Conservation (phyloP, 2,329 filamentous ascomycete genomes). For the Ceratocystis ficicola region DNA sequence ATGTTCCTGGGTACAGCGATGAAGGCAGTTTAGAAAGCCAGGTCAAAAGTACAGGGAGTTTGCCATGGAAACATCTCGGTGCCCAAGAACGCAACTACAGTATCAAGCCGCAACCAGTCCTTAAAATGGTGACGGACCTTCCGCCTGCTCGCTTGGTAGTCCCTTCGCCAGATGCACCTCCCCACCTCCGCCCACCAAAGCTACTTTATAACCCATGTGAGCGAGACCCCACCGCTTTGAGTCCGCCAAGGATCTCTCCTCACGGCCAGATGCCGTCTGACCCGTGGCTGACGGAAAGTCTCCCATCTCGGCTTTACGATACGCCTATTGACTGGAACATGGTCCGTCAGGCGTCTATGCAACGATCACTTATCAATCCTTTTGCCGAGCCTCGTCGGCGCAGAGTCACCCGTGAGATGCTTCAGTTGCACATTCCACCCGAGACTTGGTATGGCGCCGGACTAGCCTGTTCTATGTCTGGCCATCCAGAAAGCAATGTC, state of each 20-base stretch:
- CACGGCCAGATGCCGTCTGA: constrained; percentile 24
- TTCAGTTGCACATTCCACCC: constrained; percentile 16
- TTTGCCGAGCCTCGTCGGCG: constrained; percentile 5
- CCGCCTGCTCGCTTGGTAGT: neutral
- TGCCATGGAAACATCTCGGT: neutral
- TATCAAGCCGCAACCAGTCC: constrained; percentile 6
- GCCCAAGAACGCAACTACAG: neutral
- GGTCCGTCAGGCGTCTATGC: constrained; percentile 16
- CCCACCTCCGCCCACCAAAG: neutral
- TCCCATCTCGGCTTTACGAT: constrained; percentile 6
- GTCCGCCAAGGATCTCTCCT: neutral
- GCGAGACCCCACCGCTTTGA: constrained; percentile 5
- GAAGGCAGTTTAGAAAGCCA: constrained; percentile 1
- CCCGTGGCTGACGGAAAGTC: constrained; percentile 28
- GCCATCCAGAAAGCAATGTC: neutral
- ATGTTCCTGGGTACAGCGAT: neutral
- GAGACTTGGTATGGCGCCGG: constrained; percentile 16
- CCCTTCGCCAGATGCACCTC: constrained; percentile 6
- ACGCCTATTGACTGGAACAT: constrained; percentile 16
- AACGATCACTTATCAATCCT: constrained; percentile 14
- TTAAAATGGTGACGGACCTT: neutral
- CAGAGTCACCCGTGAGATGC: neutral
- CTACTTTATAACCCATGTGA: constrained; percentile 11
- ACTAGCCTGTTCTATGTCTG: neutral
- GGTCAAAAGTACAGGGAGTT: neutral